Evolutionary conservation across 345 rosid genomes (phyloP).

Genomic region (Gossypium ekmanianum): DNA sequence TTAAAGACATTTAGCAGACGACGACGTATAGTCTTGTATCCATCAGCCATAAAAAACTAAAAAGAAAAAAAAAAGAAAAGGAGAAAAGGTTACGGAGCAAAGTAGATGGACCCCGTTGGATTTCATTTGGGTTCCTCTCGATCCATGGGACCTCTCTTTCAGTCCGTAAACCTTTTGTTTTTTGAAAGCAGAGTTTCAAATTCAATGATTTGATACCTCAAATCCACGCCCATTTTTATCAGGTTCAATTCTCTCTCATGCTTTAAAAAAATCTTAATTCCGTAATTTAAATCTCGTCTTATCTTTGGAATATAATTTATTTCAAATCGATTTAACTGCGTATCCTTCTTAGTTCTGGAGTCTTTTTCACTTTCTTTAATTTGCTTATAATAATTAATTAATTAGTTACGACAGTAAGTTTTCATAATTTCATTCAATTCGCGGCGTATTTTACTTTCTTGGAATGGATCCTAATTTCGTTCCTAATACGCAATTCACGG

Average conservation of each 20-base stretch:
- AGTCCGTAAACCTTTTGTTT: not conserved
- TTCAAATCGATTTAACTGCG: not conserved
- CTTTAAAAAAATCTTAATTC: not conserved
- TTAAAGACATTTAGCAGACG: not conserved
- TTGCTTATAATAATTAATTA: not conserved
- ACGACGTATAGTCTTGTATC: not conserved
- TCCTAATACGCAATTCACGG: not conserved
- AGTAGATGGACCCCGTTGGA: not conserved
- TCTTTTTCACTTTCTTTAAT: conserved; percentile 14
- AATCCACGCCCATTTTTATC: not conserved
- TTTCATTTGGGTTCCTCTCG: not conserved
- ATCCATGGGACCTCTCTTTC: not conserved
- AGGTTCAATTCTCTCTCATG: not conserved
- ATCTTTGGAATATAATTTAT: not conserved
- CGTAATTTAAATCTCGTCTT: not conserved
- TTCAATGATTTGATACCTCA: not conserved
- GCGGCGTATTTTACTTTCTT: conserved; percentile 1
- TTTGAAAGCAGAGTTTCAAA: too few species aligned
- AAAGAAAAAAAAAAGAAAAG: not conserved
- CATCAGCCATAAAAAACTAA: not conserved
- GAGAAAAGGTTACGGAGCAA: not conserved
- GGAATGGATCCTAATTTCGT: not conserved
- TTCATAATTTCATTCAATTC: not conserved
- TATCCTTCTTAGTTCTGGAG: conserved; percentile 8
- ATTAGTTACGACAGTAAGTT: not conserved